Conservation (phyloP, 1,284 basidiomycete species). For the Porogramme epimiltina region DNA sequence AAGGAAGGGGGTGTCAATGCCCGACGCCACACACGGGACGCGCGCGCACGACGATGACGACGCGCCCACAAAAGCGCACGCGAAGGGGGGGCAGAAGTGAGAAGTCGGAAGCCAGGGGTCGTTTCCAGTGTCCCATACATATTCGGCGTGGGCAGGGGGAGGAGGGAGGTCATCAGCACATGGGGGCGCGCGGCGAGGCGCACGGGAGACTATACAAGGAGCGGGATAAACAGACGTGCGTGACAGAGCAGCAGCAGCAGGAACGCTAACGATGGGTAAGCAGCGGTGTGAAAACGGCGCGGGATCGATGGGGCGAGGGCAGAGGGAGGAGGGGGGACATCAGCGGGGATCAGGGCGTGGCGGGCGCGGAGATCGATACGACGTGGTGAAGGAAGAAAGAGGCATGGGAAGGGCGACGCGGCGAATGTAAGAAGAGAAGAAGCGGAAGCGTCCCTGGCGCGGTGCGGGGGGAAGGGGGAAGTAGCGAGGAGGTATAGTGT, state of each 20-base stretch:
- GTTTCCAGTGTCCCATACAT: background rate
- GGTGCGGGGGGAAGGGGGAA: background rate
- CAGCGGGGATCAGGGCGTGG: background rate
- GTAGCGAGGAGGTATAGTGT: conserved; percentile 21
- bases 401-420: too few relatives aligned
- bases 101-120: too few relatives aligned
- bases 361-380: background rate
- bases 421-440: background rate
- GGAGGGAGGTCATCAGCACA: too few relatives aligned
- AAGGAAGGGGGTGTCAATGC: too few relatives aligned
- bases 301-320: too few relatives aligned
- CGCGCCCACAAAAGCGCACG: too few relatives aligned
- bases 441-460: background rate
- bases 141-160: conserved; percentile 7
- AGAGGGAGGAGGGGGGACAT: background rate
- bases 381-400: background rate
- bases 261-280: background rate
- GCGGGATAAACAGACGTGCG: background rate
- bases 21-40: too few relatives aligned
- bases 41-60: too few relatives aligned
- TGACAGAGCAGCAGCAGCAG: conserved; percentile 8
- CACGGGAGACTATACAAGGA: conserved; percentile 16
- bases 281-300: too few relatives aligned
- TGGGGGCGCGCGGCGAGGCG: too few relatives aligned
- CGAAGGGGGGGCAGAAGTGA: too few relatives aligned